Evolutionary conservation across 1,284 basidiomycete genomes (phyloP).

Genomic region (Ustilago shanxiensis): DNA sequence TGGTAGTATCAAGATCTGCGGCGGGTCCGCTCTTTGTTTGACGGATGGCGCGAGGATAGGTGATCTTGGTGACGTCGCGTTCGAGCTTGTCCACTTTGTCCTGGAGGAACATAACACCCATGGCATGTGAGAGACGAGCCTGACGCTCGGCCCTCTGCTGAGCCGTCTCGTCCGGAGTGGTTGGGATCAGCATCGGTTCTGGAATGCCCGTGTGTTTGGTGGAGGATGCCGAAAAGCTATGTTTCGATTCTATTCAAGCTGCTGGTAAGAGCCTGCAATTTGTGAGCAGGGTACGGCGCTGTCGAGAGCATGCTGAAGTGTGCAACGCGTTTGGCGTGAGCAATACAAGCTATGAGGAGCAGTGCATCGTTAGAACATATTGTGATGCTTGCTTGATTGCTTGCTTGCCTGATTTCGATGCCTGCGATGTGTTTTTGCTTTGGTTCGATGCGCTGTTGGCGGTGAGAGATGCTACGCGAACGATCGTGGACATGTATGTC

Average conservation of each 20-base stretch:
- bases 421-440: not conserved
- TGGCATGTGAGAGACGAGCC: constrained; percentile 53
- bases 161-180: constrained; percentile 30
- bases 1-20: not conserved
- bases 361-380: not conserved
- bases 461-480: not conserved
- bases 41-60: constrained; percentile 33
- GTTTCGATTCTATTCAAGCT: too few species aligned
- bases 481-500: not conserved
- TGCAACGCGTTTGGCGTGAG: not conserved
- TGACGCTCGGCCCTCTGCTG: constrained; percentile 43
- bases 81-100: constrained; percentile 60
- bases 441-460: not conserved
- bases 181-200: not conserved
- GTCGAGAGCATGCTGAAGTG: not conserved
- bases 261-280: not conserved
- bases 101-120: constrained; percentile 65
- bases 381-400: not conserved
- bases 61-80: constrained; percentile 45
- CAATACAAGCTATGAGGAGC: not conserved
- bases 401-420: not conserved
- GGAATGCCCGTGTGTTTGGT: not conserved
- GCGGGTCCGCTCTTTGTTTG: constrained; percentile 26
- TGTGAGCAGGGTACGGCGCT: not conserved
- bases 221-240: not conserved